A percentile compares a stretch with the other conserved stretches of the same genome.
These are phyloP conservation scores for Solanum hybrid DNA, from an alignment of 305 asterid species.

Conservation along the genomic window DNA sequence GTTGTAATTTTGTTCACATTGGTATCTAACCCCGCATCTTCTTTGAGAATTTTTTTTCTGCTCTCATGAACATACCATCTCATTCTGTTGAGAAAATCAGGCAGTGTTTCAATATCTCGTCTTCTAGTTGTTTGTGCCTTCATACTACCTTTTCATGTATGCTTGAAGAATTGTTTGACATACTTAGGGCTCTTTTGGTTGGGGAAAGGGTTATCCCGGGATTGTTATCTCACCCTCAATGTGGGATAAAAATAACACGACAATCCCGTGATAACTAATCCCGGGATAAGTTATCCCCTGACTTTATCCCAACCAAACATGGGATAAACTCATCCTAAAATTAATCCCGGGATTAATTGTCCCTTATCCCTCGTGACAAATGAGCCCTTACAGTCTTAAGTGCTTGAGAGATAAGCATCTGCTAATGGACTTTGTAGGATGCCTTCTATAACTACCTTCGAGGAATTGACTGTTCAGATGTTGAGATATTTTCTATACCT, in stretches of 20 bases:
- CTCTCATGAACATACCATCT: background rate
- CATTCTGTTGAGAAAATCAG: background rate
- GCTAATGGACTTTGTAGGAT: conserved; percentile 29
- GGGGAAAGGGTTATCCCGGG: background rate
- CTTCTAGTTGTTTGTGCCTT: background rate
- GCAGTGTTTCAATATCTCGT: background rate
- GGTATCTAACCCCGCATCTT: background rate
- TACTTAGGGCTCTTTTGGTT: background rate
- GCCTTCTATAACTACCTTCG: conserved; percentile 77
- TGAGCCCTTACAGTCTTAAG: background rate
- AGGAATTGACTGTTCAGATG: conserved; percentile 65
- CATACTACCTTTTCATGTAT: background rate
- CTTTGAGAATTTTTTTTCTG: background rate
- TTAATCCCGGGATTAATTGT: background rate
- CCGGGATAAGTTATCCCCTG: background rate
- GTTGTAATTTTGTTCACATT: background rate
- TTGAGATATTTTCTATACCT: conserved; percentile 83
- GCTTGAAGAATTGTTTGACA: background rate
- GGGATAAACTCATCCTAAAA: background rate
- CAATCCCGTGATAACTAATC: background rate
- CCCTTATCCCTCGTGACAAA: background rate
- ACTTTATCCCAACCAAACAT: background rate
- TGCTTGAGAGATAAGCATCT: background rate
- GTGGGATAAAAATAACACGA: background rate
- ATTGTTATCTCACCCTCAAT: background rate